Evolutionary conservation across 495 filamentous ascomycete genomes (phyloP), one percentile per base, ranked within the genome.

Genomic region (Alectoria sarmentosa): DNA sequence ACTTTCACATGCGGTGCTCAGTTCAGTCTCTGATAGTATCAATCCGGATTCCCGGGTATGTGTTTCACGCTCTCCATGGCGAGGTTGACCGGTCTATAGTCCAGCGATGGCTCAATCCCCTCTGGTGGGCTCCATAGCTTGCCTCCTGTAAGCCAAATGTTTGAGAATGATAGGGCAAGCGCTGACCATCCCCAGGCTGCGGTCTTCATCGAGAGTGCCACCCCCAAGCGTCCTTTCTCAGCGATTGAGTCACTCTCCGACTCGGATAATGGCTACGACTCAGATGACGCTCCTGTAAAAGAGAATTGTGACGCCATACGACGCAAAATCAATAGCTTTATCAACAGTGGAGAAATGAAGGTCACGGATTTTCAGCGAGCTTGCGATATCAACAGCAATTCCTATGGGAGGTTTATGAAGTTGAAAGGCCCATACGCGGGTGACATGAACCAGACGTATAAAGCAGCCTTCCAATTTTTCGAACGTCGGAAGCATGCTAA

Each of bases 401-500:
- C 73, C 57, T 71, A 72, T 60, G 60, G 56, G 26, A 58, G 61
- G 6, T 76, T 76, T 59, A 73, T 73, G 68, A 70, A 69, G 26
- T 57, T 66, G 39, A 67, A 57, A 7, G 72, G 72, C 9, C 66
- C 63, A 17, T 69, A 64, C 49, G 38, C 69, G 10, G 75, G 76
- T 52, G n/a, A 54, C 21, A 63, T 58, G n/a, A 73, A 62, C 54
- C 61, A 66, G 19, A 72, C 67, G 4, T 74, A 73, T 58, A 8
- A n/a, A 11, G 65, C 66, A 15, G 75, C 75, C 7, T 79, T 64
- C 66, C 38, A 30, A 6, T 82, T 78, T 69, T 78, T 81, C 69
- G 75, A 76, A 66, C 73, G 73, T 64, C 67, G 76, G 10, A 78
- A 80, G 61, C 36, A 73, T 58, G 58, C 69, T n/a, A 75, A 74